Percentiles rank a stretch among this genome's conserved stretches.
phyloP scores from a whole-genome alignment of 257 asterid genomes.

The Euphrasia confusa region DNA sequence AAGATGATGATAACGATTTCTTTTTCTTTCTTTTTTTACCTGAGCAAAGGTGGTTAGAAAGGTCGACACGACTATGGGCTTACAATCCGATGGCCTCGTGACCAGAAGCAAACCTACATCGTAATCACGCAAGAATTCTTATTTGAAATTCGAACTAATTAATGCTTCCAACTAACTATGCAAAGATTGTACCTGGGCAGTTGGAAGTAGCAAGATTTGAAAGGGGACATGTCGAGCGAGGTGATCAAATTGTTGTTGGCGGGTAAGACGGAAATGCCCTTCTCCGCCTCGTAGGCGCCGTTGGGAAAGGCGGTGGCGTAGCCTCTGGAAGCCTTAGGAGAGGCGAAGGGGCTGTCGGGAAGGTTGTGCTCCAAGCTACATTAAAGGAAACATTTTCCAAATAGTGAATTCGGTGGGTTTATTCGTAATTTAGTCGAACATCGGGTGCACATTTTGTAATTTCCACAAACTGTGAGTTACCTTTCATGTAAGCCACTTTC shows the following conservation, averaged over 20 bases:
- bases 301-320: slow-evolving; percentile 30
- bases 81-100: slow-evolving; percentile 71
- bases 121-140: slow-evolving; percentile 5
- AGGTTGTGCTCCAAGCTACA: slow-evolving; percentile 66
- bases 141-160: too few species aligned
- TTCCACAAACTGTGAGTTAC: too few species aligned
- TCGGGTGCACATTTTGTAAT: neutral
- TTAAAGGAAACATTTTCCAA: neutral
- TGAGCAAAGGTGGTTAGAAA: slow-evolving; percentile 35
- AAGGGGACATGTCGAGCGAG: slow-evolving; percentile 47
- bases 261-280: slow-evolving; percentile 24
- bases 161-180: neutral
- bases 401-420: slow-evolving; percentile 30
- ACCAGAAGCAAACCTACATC: slow-evolving; percentile 61
- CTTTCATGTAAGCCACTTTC: too few species aligned
- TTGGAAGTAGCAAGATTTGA: slow-evolving; percentile 60
- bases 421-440: slow-evolving; percentile 21
- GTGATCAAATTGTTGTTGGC: slow-evolving; percentile 41
- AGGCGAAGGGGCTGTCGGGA: slow-evolving; percentile 72
- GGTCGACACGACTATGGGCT: slow-evolving; percentile 35
- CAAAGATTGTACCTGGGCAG: slow-evolving; percentile 45
- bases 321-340: slow-evolving; percentile 48
- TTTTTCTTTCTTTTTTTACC: too few species aligned
- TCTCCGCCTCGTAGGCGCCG: too few species aligned
- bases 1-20: too few species aligned